Base-by-base conservation (phyloP, 345 rosid species). In the Arabidopsis suecica region DNA sequence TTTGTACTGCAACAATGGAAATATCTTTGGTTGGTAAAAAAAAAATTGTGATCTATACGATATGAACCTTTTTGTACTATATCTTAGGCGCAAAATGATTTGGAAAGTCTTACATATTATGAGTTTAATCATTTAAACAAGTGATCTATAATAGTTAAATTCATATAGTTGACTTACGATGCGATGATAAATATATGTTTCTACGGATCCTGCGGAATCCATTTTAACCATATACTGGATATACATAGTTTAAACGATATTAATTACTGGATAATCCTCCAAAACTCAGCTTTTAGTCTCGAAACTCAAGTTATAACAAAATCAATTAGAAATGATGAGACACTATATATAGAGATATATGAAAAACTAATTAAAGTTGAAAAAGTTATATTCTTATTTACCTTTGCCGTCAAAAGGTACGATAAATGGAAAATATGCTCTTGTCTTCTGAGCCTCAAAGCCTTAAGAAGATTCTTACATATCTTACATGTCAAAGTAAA, bases 381-480 rank as follows among this genome's bases (percentile, higher is more conserved):
- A 59, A 76, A 72, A 49, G 78, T 34, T 47, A 51, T 78, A 78
- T 78, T 72, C 78, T 59, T 41, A 50, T 49, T 65, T 13, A 71
- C 14, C 73, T 71, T 72, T 78, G 78, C 28, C 50, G 55, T 53
- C 28, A 66, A 78, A 78, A 72, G 68, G 77, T 72, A 78, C 69
- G 78, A 78, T 72, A 78, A 71, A 77, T 36, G 54, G 66, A 57
- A 69, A 71, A 78, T 78, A 78, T 78, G 81, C 81, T 78, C 56
- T 72, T 53, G 65, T 72, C 51, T 78, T 71, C 36, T 56, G 77
- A 78, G 73, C 73, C 77, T 72, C 77, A 66, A 78, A 72, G 58
- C 34, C 69, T 65, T 78, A 13, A 65, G 73, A 66, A 78, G 78
- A 78, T 78, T 78, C 81, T 72, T 32, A 65, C 68, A 78, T 78